Evolutionary conservation across 441 rosid genomes (phyloP).

Genomic region (Mallotus japonicus): DNA sequence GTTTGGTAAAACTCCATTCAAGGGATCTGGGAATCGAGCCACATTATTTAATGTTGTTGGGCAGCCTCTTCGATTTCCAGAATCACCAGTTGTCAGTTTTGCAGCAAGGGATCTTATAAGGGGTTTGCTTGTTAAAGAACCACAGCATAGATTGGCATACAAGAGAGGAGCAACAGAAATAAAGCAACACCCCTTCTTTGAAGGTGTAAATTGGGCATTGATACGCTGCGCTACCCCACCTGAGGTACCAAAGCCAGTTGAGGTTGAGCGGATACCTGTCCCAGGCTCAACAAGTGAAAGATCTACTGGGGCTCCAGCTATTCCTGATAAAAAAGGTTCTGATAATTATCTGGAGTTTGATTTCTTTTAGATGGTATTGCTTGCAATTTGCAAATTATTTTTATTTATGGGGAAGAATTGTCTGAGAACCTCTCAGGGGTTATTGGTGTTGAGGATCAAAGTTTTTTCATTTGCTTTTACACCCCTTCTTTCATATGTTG

Average conservation of each 20-base stretch:
- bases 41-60: constrained; percentile 93
- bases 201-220: constrained; percentile 98
- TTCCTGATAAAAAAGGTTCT: constrained; percentile 56
- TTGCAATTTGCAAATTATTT: constrained; percentile 34
- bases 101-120: constrained; percentile 83
- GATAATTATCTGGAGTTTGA: constrained; percentile 94
- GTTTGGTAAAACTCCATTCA: constrained; percentile 92
- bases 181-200: constrained; percentile 90
- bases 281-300: constrained; percentile 54
- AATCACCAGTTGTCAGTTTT: constrained; percentile 77
- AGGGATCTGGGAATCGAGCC: constrained; percentile 88
- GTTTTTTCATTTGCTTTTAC: constrained; percentile 22
- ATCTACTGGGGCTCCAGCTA: constrained; percentile 34
- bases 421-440: constrained; percentile 31
- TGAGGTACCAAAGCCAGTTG: constrained; percentile 77
- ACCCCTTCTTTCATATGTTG: neutral
- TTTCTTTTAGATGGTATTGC: constrained; percentile 68
- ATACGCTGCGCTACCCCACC: constrained; percentile 94
- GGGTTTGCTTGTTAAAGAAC: constrained; percentile 86
- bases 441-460: constrained; percentile 32
- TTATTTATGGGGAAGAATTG: constrained; percentile 32
- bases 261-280: constrained; percentile 50
- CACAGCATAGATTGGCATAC: constrained; percentile 74
- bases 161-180: constrained; percentile 95
- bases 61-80: constrained; percentile 86